phyloP scores from a whole-genome alignment of 225 moss, liverwort and hornwort genomes.

The Polytrichum commune region DNA sequence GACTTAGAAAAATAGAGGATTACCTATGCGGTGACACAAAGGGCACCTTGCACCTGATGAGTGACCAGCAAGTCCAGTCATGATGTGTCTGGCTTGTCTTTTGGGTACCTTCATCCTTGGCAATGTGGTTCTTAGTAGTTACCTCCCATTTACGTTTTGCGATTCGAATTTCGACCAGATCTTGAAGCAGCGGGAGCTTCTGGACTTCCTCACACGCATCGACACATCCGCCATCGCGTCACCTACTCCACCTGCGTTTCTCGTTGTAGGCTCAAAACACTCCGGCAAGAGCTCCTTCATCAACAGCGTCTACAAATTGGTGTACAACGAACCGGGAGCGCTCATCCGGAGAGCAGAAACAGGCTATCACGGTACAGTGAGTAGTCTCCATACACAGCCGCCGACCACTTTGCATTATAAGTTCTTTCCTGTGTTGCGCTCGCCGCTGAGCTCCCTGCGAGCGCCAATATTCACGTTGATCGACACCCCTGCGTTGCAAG shows the following conservation, averaged over 20 bases:
- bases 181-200: not conserved
- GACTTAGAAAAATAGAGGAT: too few relatives aligned
- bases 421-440: not conserved
- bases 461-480: not conserved
- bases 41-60: too few relatives aligned
- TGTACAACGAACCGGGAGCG: slow-evolving; percentile 1
- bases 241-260: not conserved
- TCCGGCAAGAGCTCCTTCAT: slow-evolving; percentile 2
- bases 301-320: not conserved
- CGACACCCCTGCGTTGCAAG: not conserved
- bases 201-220: not conserved
- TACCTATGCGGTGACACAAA: too few relatives aligned
- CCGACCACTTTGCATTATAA: not conserved
- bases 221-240: not conserved
- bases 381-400: not conserved
- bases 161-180: not conserved
- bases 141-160: not conserved
- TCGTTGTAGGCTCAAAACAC: not conserved
- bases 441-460: not conserved
- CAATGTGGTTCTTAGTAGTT: too few relatives aligned
- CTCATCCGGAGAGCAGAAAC: slow-evolving; percentile 3
- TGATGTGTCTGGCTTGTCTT: too few relatives aligned
- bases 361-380: not conserved
- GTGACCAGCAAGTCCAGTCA: too few relatives aligned
- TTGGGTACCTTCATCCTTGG: too few relatives aligned